Percentiles rank a stretch among this genome's conserved stretches.
Conservation (phyloP, 192 early-diverging fungal species). For the Gonapodya sp. region DNA sequence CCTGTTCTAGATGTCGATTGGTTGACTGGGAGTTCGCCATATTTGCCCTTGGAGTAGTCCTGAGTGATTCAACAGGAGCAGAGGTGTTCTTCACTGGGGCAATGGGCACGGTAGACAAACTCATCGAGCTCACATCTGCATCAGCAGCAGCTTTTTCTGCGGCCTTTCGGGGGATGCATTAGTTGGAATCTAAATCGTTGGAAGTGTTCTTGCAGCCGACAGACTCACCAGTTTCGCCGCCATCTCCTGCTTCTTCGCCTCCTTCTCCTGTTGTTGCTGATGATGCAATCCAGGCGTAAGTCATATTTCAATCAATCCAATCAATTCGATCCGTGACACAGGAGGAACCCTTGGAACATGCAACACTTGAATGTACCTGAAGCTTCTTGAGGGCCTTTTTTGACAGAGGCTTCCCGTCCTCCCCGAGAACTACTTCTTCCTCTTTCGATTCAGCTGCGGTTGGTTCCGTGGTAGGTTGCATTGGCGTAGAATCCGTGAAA, state of each 20-base stretch:
- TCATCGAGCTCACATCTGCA: background rate
- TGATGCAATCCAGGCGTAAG: background rate
- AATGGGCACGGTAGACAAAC: background rate
- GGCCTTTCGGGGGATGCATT: background rate
- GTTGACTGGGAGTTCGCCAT: constrained; percentile 81
- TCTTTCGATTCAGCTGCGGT: background rate
- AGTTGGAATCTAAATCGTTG: background rate
- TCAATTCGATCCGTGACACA: background rate
- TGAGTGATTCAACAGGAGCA: too few relatives aligned
- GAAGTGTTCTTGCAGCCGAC: background rate
- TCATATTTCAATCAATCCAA: background rate
- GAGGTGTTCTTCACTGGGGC: background rate
- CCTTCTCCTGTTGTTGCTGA: constrained; percentile 49
- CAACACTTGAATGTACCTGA: constrained; percentile 13
- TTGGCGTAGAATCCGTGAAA: too few relatives aligned
- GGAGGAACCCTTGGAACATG: background rate
- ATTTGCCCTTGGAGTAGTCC: constrained; percentile 75
- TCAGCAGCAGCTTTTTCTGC: background rate
- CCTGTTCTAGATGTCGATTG: constrained; percentile 68
- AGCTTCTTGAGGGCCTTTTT: constrained; percentile 91
- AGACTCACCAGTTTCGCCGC: constrained; percentile 21
- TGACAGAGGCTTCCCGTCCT: constrained; percentile 82
- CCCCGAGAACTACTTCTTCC: constrained; percentile 39
- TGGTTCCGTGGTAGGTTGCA: background rate
- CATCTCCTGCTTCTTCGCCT: constrained; percentile 71